phyloP scores from a whole-genome alignment of 2,329 filamentous ascomycete genomes.

The Trichophyton verrucosum region DNA sequence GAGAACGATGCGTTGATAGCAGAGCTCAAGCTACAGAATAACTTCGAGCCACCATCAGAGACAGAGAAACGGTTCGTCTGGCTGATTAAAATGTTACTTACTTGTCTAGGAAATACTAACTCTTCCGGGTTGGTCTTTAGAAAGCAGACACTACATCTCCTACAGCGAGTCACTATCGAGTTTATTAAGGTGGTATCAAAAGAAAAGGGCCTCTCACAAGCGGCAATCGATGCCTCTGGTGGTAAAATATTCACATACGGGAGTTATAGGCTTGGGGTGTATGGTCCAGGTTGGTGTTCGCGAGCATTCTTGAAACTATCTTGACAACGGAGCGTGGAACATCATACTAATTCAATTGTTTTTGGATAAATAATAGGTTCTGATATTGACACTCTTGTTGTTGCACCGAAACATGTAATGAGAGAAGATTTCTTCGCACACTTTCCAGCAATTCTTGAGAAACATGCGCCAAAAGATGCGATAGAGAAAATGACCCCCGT shows the following conservation, averaged over 20 bases:
- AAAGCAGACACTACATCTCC: slow-evolving; percentile 57
- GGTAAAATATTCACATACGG: slow-evolving; percentile 94
- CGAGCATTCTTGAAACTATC: background rate
- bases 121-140: slow-evolving; percentile 31
- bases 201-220: slow-evolving; percentile 60
- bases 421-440: slow-evolving; percentile 84
- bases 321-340: background rate
- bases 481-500: slow-evolving; percentile 78
- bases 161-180: slow-evolving; percentile 70
- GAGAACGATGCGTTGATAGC: slow-evolving; percentile 68
- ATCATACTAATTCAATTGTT: background rate
- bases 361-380: slow-evolving; percentile 47
- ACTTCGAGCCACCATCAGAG: slow-evolving; percentile 74
- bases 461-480: slow-evolving; percentile 63
- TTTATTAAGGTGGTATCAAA: slow-evolving; percentile 74
- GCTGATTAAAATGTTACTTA: background rate
- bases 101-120: background rate
- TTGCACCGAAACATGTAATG: slow-evolving; percentile 77
- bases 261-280: slow-evolving; percentile 88
- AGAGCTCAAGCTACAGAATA: slow-evolving; percentile 78
- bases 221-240: slow-evolving; percentile 68
- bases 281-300: slow-evolving; percentile 52
- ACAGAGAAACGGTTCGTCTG: slow-evolving; percentile 60
- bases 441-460: slow-evolving; percentile 67
- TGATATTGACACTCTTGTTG: slow-evolving; percentile 92